These are phyloP conservation scores for Pseudognaphalium luteoalbum DNA, from an alignment of 129 eudicot species.

Conservation along the genomic window DNA sequence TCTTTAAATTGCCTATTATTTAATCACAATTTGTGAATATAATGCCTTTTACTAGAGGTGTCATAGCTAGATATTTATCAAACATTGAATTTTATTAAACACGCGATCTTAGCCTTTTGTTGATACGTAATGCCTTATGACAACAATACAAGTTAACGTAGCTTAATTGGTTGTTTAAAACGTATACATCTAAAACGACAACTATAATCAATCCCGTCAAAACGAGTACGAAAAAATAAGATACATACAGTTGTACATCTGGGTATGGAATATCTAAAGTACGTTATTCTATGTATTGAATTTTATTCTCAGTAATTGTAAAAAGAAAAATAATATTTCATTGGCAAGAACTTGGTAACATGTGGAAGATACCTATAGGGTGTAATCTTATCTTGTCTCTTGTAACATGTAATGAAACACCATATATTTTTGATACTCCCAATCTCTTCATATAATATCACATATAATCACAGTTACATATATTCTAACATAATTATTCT, in stretches of 20 bases:
- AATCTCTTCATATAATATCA: conserved; percentile 3
- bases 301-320: not conserved
- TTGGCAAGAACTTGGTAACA: conserved; percentile 14
- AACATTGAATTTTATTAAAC: no score
- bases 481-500: no score
- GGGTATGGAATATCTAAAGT: no score
- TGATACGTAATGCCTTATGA: no score
- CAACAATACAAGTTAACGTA: no score
- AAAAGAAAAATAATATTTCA: not conserved
- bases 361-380: conserved; percentile 9
- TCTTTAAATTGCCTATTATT: conserved; percentile 23
- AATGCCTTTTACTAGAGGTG: not conserved
- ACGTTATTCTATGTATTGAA: no score
- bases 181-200: no score
- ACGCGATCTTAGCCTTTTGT: no score
- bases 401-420: conserved; percentile 4
- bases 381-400: conserved; percentile 18
- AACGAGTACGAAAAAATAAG: no score
- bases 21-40: not conserved
- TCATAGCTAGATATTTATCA: no score
- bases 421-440: conserved; percentile 10
- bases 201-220: no score
- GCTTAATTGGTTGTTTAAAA: not conserved
- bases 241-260: no score
- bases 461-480: not conserved